These are phyloP conservation scores for Dovyalis caffra DNA, from an alignment of 345 rosid species.

Conservation along the genomic window DNA sequence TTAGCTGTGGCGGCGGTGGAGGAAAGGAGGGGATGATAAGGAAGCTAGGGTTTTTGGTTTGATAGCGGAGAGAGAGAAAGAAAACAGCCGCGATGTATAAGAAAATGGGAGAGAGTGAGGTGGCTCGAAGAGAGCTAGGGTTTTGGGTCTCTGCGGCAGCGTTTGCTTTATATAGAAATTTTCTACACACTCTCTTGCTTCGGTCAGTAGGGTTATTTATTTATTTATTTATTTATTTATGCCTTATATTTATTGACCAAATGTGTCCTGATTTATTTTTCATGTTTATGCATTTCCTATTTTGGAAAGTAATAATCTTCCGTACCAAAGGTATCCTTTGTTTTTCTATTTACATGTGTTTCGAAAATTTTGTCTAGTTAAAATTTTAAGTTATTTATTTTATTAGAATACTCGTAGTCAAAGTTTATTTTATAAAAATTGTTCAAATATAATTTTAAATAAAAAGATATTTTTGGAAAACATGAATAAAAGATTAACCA, in stretches of 20 bases:
- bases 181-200: background rate
- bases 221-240: background rate
- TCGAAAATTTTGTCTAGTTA: too few relatives aligned
- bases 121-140: constrained; percentile 18
- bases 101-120: background rate
- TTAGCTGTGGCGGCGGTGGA: background rate
- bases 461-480: too few relatives aligned
- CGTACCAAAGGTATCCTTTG: too few relatives aligned
- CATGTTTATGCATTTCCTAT: too few relatives aligned
- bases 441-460: too few relatives aligned
- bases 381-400: too few relatives aligned
- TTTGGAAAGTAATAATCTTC: too few relatives aligned
- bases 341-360: too few relatives aligned
- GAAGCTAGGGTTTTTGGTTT: background rate
- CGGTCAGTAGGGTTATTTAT: background rate
- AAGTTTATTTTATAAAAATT: too few relatives aligned
- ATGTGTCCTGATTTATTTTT: too few relatives aligned
- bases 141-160: background rate
- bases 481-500: too few relatives aligned
- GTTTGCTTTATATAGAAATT: constrained; percentile 6
- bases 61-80: background rate
- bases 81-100: background rate
- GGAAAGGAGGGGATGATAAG: background rate
- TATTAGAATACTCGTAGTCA: too few relatives aligned
- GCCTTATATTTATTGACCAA: background rate